Conservation (phyloP, 768 basidiomycete genomes). For the Agrocybe chaxingu region DNA sequence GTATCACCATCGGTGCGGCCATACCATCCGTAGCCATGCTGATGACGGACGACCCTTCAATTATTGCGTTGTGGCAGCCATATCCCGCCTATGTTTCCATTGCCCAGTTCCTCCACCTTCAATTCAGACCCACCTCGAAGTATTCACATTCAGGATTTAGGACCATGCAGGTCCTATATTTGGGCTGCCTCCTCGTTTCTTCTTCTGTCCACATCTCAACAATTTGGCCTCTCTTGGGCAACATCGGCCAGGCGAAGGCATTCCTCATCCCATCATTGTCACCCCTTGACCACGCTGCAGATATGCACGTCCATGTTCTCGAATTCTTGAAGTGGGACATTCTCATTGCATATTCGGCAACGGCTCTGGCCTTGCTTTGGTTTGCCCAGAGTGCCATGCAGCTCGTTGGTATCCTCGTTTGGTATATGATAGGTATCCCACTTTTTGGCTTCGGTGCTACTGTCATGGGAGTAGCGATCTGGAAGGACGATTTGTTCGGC, state of each 20-base stretch:
- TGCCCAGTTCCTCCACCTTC: conserved; percentile 35
- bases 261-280: conserved; percentile 35
- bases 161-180: conserved; percentile 34
- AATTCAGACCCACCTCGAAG: conserved; percentile 32
- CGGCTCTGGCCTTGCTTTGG: conserved; percentile 47
- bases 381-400: conserved; percentile 33
- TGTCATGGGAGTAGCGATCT: conserved; percentile 42
- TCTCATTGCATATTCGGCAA: conserved; percentile 34
- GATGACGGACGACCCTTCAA: conserved; percentile 31
- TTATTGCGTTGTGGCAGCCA: conserved; percentile 54
- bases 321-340: conserved; percentile 55
- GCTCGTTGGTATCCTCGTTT: conserved; percentile 31
- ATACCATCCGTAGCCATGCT: conserved; percentile 49
- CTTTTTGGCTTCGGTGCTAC: conserved; percentile 52
- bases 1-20: conserved; percentile 37
- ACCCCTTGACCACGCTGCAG: conserved; percentile 21
- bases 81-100: conserved; percentile 47
- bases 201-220: conserved; percentile 40
- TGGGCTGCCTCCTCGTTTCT: conserved; percentile 36
- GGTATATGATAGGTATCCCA: conserved; percentile 40
- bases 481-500: conserved; percentile 36
- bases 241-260: conserved; percentile 26
- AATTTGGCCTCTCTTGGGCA: conserved; percentile 31
- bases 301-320: conserved; percentile 24
- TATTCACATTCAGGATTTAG: conserved; percentile 32